Evolutionary conservation across 805 yeast species (phyloP), one percentile per base, ranked within the genome.

Genomic region (Yamadazyma paraphyllophila): DNA sequence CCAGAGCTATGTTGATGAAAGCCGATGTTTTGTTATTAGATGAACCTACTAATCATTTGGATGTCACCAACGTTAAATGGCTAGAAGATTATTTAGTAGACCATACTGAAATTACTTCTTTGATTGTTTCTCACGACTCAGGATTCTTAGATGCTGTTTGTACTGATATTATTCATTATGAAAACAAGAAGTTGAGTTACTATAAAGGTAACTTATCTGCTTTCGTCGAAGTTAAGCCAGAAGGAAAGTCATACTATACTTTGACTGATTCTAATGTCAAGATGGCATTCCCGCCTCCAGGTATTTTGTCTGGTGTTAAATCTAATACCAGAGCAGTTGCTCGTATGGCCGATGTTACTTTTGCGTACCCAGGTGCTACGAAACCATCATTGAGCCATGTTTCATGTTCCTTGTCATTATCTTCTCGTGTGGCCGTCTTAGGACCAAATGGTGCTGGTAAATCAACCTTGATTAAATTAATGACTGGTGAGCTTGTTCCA

Each of bases 381-480:
- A 87, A 88, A 63, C 96, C 96, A 29, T 88, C 96, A 2, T 74
- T 92, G 58, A 62, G 66, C 26, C 61, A 87, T 61, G 94, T 90
- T 32, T 85, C 96, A 2, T 88, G 96, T 68, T 86, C 96, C n/a
- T 76, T 94, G 49, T 87, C 96, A 2, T 74, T 92, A 54, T 88
- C 96, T n/a, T 92, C 98, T 29, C 84, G 99, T 72, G 96, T 92
- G 52, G 98, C 98, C 38, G 83, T 94, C 59, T 71, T 94, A 47
- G 99, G 99, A 45, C 97, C 98, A 51, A 92, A 92, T 66, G 99
- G 99, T 77, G 99, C 99, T 43, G 99, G 99, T 74, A 92, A 92
- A 67, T 89, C 97, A 10, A 92, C 99, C 13, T 78, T 94, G 60
- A 92, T 94, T 69, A 92, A 92, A 69, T 75, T 94, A 44, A 77